Conservation (phyloP, 1,139 yeast species). For the Zygosaccharomyces pseudobailii region DNA sequence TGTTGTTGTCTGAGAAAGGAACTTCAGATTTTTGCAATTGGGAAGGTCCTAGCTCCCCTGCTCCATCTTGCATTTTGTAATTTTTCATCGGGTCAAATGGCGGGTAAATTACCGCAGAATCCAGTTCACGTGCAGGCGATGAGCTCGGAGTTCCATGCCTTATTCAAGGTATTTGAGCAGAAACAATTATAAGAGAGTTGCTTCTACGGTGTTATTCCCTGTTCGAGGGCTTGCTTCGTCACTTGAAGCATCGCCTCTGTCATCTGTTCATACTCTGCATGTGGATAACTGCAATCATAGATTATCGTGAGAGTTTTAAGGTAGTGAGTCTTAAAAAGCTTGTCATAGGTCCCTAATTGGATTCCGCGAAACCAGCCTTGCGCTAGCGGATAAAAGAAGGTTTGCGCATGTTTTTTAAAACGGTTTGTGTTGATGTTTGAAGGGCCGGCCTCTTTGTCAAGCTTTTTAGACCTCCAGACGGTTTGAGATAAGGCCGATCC, state of each 20-base stretch:
- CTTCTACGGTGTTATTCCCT: slow-evolving; percentile 12
- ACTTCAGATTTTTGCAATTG: background rate
- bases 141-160: background rate
- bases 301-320: slow-evolving; percentile 33
- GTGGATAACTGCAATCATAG: slow-evolving; percentile 35
- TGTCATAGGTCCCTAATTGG: slow-evolving; percentile 35
- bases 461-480: slow-evolving; percentile 34
- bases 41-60: background rate
- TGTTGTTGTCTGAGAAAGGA: background rate
- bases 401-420: slow-evolving; percentile 32
- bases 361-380: slow-evolving; percentile 39
- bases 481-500: slow-evolving; percentile 8
- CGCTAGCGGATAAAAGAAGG: slow-evolving; percentile 38
- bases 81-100: background rate
- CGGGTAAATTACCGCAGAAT: slow-evolving; percentile 1
- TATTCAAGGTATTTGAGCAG: background rate
- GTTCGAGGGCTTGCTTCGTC: slow-evolving; percentile 18
- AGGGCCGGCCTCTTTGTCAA: slow-evolving; percentile 18
- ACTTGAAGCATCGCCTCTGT: slow-evolving; percentile 26
- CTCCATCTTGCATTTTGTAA: background rate
- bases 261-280: slow-evolving; percentile 36
- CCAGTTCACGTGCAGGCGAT: background rate
- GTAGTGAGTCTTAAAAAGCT: slow-evolving; percentile 37
- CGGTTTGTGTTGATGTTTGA: slow-evolving; percentile 19
- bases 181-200: background rate